phyloP scores from a whole-genome alignment of 108 stramenopile species.

The Nitzschia inconspicua region DNA sequence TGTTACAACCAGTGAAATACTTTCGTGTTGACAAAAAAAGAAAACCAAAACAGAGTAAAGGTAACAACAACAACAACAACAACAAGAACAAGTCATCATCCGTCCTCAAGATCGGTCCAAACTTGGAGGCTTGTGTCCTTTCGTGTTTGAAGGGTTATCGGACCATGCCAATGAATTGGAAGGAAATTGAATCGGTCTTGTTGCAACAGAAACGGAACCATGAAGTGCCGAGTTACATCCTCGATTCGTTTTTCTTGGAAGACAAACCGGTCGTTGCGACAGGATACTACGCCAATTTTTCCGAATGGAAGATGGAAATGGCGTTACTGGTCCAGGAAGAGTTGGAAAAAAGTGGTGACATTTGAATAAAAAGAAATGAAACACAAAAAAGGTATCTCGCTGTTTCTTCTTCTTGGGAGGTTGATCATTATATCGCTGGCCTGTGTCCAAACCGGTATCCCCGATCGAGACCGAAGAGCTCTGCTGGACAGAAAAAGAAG shows the following conservation, averaged over 20 bases:
- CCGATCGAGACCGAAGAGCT: no score
- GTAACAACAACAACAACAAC: neutral
- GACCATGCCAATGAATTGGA: neutral
- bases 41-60: no score
- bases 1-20: no score
- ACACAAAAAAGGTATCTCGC: no score
- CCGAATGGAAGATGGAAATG: neutral
- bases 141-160: neutral
- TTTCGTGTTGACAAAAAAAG: no score
- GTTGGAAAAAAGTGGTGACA: neutral
- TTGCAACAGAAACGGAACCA: neutral
- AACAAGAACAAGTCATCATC: neutral
- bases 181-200: neutral
- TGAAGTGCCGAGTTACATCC: neutral
- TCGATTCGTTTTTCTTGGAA: conserved; percentile 1
- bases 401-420: no score
- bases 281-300: neutral
- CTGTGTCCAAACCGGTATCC: no score
- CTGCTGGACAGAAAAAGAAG: no score
- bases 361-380: no score
- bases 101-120: neutral
- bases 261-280: neutral
- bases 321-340: neutral
- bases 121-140: neutral
- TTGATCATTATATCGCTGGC: no score